Evolutionary conservation across 2,329 filamentous ascomycete species (phyloP), one percentile per base, ranked within the genome.

Genomic region (Aspergillus ibericus): DNA sequence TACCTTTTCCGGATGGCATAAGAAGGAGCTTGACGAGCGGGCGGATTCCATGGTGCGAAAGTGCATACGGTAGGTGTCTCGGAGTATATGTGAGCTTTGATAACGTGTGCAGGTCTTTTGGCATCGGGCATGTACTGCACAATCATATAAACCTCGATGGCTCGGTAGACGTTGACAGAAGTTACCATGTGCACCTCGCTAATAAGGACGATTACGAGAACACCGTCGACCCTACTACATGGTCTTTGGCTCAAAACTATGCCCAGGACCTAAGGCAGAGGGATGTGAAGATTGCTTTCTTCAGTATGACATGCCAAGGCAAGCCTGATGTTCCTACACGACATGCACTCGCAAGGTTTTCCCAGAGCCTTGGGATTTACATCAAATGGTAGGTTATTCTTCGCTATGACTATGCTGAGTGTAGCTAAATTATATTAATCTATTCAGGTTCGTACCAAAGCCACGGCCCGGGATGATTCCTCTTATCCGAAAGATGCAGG

Each of bases 401-500:
- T 25, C 10, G n/a, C 25, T 40, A 53, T 16, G 5, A 2, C 8
- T 5, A 3, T n/a, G 13, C 10, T 25, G 22, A 25, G 12, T 5
- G 4, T n/a, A 13, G 15, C 3, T 16, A 9, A 9, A 1, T 25
- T 13, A 55, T 13, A 35, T 16, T 25, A 10, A 2, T 38, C 8
- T 6, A 9, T 10, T 18, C 29, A 82, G 80, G 80, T 84, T 82
- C 60, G 89, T 92, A 1, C 90, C 90, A 5, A 91, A 90, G 72
- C 89, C 90, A 13, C 86, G 88, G 50, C 89, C 88, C 5, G 86
- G 88, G 15, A 85, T 92, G 9, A 92, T 92, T 75, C 82, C 88
- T 47, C 88, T 91, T 75, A 93, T 89, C 63, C 92, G 92, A 77
- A 92, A 89, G 62, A 88, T 92, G 68, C 90, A 93, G 82, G 92